Evolutionary conservation across 495 filamentous ascomycete species (phyloP).

Genomic region (Xylaria sp.): DNA sequence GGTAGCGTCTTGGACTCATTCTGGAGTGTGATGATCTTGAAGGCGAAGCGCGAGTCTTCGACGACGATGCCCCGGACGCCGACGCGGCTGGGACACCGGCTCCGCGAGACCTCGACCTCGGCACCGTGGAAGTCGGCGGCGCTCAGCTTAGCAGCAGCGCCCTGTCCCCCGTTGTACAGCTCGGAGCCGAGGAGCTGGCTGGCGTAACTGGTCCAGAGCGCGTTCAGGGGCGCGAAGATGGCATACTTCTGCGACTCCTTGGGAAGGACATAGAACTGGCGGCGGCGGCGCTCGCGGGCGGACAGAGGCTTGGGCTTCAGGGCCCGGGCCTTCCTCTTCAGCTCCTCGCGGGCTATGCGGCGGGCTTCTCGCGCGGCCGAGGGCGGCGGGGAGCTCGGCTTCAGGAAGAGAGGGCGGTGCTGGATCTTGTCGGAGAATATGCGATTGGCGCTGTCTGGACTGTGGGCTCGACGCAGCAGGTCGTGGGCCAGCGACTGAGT

Average conservation of each 20-base stretch:
- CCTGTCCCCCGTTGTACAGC: slow-evolving; percentile 50
- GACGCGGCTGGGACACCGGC: slow-evolving; percentile 79
- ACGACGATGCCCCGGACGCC: slow-evolving; percentile 86
- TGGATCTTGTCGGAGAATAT: slow-evolving; percentile 85
- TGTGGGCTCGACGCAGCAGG: slow-evolving; percentile 78
- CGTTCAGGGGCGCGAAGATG: slow-evolving; percentile 77
- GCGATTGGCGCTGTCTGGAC: slow-evolving; percentile 66
- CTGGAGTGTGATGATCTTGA: slow-evolving; percentile 78
- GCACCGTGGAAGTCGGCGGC: slow-evolving; percentile 93
- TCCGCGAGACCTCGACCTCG: slow-evolving; percentile 80
- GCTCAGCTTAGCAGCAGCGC: slow-evolving; percentile 68
- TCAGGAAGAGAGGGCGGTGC: slow-evolving; percentile 80
- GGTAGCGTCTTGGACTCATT: slow-evolving; percentile 77
- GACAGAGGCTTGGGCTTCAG: slow-evolving; percentile 80
- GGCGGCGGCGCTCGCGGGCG: slow-evolving; percentile 75
- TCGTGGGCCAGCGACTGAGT: slow-evolving; percentile 60
- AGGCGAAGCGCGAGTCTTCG: slow-evolving; percentile 83
- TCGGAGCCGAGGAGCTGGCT: slow-evolving; percentile 69
- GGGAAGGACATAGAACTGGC: slow-evolving; percentile 76
- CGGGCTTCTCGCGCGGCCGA: slow-evolving; percentile 68
- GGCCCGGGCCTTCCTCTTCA: slow-evolving; percentile 61
- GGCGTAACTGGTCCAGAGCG: slow-evolving; percentile 85
- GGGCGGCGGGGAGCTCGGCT: slow-evolving; percentile 69
- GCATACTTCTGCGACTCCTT: slow-evolving; percentile 71
- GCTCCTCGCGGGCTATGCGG: slow-evolving; percentile 60